These are phyloP conservation scores for Atkinsonella hypoxylon DNA, from an alignment of 2,329 filamentous ascomycete genomes.

Conservation along the genomic window DNA sequence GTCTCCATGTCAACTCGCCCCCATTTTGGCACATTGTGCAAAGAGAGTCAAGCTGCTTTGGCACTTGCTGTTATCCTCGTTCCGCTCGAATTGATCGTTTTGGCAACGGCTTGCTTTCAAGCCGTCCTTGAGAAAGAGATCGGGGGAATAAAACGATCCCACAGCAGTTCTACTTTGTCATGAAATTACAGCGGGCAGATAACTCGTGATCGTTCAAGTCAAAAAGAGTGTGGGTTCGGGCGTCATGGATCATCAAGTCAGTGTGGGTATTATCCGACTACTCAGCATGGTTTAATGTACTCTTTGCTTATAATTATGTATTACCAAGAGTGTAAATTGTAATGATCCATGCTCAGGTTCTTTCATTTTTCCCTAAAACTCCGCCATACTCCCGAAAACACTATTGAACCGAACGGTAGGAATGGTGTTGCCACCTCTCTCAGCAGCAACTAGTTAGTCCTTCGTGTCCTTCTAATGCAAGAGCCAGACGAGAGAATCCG, in stretches of 20 bases:
- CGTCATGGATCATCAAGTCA: neutral
- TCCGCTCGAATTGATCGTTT: slow-evolving; percentile 38
- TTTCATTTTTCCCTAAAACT: neutral
- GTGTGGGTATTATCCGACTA: neutral
- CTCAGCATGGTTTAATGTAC: neutral
- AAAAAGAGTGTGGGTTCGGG: neutral
- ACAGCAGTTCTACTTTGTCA: slow-evolving; percentile 18
- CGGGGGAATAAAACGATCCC: slow-evolving; percentile 17
- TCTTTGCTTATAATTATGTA: neutral
- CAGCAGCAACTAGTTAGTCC: slow-evolving; percentile 16
- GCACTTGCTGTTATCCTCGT: slow-evolving; percentile 44
- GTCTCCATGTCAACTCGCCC: slow-evolving; percentile 41
- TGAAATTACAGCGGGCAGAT: neutral
- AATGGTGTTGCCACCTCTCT: neutral
- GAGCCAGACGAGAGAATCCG: neutral
- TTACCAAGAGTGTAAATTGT: neutral
- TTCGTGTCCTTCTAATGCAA: neutral
- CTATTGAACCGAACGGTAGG: neutral
- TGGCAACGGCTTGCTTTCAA: slow-evolving; percentile 35
- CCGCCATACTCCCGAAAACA: neutral
- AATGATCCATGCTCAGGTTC: neutral
- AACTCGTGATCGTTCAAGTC: too few relatives aligned
- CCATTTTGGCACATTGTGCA: slow-evolving; percentile 44
- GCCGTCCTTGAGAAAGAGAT: slow-evolving; percentile 31
- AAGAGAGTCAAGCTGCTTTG: slow-evolving; percentile 40